Evolutionary conservation across 2,329 filamentous ascomycete genomes (phyloP).

Genomic region (Aureobasidium subglaciale): DNA sequence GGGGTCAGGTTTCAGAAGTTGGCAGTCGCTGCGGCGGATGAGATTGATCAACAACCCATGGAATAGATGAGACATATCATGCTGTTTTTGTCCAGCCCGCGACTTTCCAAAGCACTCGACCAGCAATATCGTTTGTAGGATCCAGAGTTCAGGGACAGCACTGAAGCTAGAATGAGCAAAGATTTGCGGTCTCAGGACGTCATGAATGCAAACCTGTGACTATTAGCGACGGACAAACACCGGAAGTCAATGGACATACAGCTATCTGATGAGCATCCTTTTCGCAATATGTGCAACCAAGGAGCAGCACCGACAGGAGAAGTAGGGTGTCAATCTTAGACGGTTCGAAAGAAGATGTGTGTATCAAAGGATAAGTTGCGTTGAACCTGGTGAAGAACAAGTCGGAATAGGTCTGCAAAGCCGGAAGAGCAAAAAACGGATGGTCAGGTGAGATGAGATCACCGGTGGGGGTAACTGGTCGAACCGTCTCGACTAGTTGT

Average conservation of each 20-base stretch:
- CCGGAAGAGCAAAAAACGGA: constrained; percentile 43
- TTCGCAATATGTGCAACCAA: constrained; percentile 56
- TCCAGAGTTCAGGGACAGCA: constrained; percentile 53
- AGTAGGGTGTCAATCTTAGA: constrained; percentile 45
- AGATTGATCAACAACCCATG: constrained; percentile 50
- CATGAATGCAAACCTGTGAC: constrained; percentile 49
- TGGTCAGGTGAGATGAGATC: constrained; percentile 42
- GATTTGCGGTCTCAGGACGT: constrained; percentile 53
- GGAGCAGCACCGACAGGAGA: constrained; percentile 47
- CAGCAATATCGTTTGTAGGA: constrained; percentile 53
- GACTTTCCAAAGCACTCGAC: constrained; percentile 61
- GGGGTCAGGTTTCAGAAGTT: constrained; percentile 36
- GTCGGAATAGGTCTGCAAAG: constrained; percentile 51
- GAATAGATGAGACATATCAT: constrained; percentile 57
- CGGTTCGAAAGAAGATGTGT: constrained; percentile 51
- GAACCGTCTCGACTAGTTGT: constrained; percentile 44
- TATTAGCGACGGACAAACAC: constrained; percentile 6
- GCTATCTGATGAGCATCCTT: constrained; percentile 54
- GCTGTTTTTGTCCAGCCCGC: constrained; percentile 54
- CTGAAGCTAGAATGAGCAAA: constrained; percentile 52
- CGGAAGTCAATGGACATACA: constrained; percentile 24
- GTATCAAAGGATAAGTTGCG: constrained; percentile 52
- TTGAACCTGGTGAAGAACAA: constrained; percentile 58
- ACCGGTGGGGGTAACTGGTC: constrained; percentile 44
- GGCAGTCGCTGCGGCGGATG: constrained; percentile 47